Conservation (phyloP, 2,329 filamentous ascomycete genomes). For the Xylogone sp. region DNA sequence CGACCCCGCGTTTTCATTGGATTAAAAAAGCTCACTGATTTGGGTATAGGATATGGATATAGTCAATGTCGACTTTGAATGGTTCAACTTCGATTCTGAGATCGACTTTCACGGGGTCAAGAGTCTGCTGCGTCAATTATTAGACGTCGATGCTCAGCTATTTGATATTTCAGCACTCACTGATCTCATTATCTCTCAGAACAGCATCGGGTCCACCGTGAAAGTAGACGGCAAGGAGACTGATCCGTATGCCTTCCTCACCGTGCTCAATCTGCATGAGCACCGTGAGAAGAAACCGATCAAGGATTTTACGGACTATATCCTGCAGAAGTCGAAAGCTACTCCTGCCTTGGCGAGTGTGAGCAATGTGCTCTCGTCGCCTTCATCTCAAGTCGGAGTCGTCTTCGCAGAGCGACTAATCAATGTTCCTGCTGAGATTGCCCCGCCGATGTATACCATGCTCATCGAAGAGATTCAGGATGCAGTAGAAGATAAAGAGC, state of each 20-base stretch:
- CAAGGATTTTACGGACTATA: constrained; percentile 67
- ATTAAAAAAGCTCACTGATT: constrained; percentile 2
- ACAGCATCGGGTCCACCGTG: constrained; percentile 86
- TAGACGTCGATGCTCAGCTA: constrained; percentile 81
- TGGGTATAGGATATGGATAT: constrained; percentile 73
- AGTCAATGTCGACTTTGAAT: constrained; percentile 96
- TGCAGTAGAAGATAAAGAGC: constrained; percentile 85
- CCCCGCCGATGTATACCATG: constrained; percentile 93
- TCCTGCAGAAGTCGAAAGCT: constrained; percentile 49
- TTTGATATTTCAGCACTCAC: constrained; percentile 85
- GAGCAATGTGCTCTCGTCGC: constrained; percentile 51
- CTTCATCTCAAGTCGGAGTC: constrained; percentile 66
- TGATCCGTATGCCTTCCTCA: constrained; percentile 90
- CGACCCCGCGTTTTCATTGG: background rate
- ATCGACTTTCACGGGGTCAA: constrained; percentile 96
- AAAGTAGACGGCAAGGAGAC: constrained; percentile 95
- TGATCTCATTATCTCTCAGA: constrained; percentile 83
- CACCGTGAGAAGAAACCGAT: constrained; percentile 74
- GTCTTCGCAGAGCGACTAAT: constrained; percentile 91
- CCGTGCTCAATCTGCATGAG: constrained; percentile 76
- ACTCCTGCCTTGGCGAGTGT: constrained; percentile 55
- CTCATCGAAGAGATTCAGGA: constrained; percentile 86
- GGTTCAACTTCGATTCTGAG: constrained; percentile 89
- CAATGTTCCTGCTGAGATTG: constrained; percentile 92
- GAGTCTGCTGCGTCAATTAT: constrained; percentile 81